Evolutionary conservation across 1,139 yeast species (phyloP).

Genomic region (Diutina neorugosa): DNA sequence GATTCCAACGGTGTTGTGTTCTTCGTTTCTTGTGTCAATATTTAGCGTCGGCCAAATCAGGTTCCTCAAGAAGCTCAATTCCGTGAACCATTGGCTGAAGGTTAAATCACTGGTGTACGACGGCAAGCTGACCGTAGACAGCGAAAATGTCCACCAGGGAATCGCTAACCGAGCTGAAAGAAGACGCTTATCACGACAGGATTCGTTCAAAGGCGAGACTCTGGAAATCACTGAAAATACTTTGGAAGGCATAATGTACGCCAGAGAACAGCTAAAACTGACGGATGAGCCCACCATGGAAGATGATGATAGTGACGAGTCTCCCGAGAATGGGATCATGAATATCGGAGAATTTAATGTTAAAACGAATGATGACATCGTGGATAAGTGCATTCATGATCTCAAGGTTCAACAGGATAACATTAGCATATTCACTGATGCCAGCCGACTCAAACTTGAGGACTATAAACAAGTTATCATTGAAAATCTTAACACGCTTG

Average conservation of each 20-base stretch:
- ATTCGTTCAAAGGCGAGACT: slow-evolving; percentile 32
- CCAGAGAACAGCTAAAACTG: slow-evolving; percentile 17
- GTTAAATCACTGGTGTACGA: slow-evolving; percentile 21
- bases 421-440: slow-evolving; percentile 20
- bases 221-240: slow-evolving; percentile 26
- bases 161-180: slow-evolving; percentile 20
- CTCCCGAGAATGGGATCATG: neutral
- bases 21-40: slow-evolving; percentile 24
- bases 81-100: slow-evolving; percentile 22
- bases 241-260: slow-evolving; percentile 27
- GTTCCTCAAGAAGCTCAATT: slow-evolving; percentile 14
- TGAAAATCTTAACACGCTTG: slow-evolving; percentile 36
- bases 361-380: slow-evolving; percentile 17
- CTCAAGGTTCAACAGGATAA: slow-evolving; percentile 13
- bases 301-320: slow-evolving; percentile 5
- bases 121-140: slow-evolving; percentile 20
- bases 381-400: slow-evolving; percentile 10
- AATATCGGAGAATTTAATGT: slow-evolving; percentile 13
- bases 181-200: slow-evolving; percentile 17
- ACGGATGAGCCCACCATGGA: slow-evolving; percentile 7
- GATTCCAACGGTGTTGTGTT: slow-evolving; percentile 39
- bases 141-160: slow-evolving; percentile 23
- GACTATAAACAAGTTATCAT: slow-evolving; percentile 29
- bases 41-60: slow-evolving; percentile 25
- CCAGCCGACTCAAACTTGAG: slow-evolving; percentile 26